phyloP scores from a whole-genome alignment of 2,329 filamentous ascomycete species.

The Fusarium buxicola region DNA sequence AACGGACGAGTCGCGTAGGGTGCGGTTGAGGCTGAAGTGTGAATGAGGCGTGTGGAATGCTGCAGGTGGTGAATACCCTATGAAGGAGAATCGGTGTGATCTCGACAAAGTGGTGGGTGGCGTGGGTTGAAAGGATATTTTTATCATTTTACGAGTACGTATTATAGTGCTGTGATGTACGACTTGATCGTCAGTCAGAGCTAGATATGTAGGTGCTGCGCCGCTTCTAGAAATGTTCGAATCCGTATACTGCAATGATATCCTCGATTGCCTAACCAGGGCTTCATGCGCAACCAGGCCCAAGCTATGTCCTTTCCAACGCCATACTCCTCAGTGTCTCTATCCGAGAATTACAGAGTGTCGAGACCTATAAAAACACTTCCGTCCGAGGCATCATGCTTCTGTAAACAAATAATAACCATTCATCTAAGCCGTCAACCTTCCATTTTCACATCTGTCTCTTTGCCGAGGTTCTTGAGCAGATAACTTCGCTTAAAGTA shows the following conservation, averaged over 20 bases:
- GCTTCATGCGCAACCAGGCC: slow-evolving; percentile 7
- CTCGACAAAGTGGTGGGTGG: slow-evolving; percentile 8
- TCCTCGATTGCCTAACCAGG: slow-evolving; percentile 3
- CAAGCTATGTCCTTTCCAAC: slow-evolving; percentile 26
- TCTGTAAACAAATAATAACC: slow-evolving; percentile 25
- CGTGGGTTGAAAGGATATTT: not conserved
- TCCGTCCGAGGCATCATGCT: slow-evolving; percentile 28
- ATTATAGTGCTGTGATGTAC: slow-evolving; percentile 7
- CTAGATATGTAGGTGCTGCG: slow-evolving; percentile 13
- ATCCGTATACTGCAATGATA: slow-evolving; percentile 7
- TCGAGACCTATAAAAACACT: slow-evolving; percentile 7
- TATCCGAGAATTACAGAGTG: slow-evolving; percentile 24
- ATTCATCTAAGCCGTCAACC: slow-evolving; percentile 49
- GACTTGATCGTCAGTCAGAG: slow-evolving; percentile 16
- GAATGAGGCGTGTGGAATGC: slow-evolving; percentile 16
- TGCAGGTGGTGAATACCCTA: slow-evolving; percentile 10
- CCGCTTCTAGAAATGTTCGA: slow-evolving; percentile 36
- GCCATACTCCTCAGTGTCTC: slow-evolving; percentile 36
- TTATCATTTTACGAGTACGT: not conserved
- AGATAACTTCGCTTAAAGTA: slow-evolving; percentile 97
- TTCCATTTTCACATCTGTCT: slow-evolving; percentile 69
- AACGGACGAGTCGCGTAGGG: slow-evolving; percentile 10
- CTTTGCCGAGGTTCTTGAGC: slow-evolving; percentile 79
- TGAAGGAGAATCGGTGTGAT: not conserved
- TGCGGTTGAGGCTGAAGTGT: not conserved